Conservation (phyloP, 306 rosid genomes). For the Lupinus albus region DNA sequence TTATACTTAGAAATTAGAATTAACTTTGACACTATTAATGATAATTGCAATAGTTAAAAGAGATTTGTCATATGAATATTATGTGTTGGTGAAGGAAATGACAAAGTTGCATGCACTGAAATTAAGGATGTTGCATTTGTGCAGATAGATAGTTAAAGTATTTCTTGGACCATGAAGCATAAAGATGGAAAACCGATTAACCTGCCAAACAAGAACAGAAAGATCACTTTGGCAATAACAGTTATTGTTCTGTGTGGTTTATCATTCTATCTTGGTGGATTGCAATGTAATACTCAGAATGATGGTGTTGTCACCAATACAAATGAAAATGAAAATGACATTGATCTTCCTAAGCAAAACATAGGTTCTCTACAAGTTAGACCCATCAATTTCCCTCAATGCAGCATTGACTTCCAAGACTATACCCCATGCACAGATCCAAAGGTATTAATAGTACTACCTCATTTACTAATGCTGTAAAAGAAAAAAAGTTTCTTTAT, state of each 20-base stretch:
- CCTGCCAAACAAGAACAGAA: conserved; percentile 56
- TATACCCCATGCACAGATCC: conserved; percentile 99
- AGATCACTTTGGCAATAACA: conserved; percentile 55
- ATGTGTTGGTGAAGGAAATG: conserved; percentile 10
- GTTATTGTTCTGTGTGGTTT: conserved; percentile 68
- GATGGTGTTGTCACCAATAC: conserved; percentile 38
- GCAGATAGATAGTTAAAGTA: conserved; percentile 55
- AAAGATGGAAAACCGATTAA: conserved; percentile 82
- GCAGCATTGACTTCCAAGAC: conserved; percentile 74
- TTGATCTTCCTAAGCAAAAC: conserved; percentile 50
- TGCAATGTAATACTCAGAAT: conserved; percentile 58
- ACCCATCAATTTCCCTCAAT: conserved; percentile 60
- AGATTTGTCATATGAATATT: no score
- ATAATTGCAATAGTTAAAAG: no score
- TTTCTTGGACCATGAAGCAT: conserved; percentile 66
- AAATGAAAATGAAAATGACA: conserved; percentile 42
- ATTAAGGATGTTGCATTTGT: conserved; percentile 6
- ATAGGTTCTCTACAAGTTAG: conserved; percentile 61
- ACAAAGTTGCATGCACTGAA: conserved; percentile 21
- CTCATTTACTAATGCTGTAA: conserved; percentile 18
- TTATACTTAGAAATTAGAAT: no score
- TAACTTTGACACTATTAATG: no score
- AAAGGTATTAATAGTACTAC: conserved; percentile 56
- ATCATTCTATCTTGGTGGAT: conserved; percentile 89
- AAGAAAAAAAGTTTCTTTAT: conserved; percentile 11